phyloP scores from a whole-genome alignment of 257 asterid species.

The Capsicum rhomboideum region DNA sequence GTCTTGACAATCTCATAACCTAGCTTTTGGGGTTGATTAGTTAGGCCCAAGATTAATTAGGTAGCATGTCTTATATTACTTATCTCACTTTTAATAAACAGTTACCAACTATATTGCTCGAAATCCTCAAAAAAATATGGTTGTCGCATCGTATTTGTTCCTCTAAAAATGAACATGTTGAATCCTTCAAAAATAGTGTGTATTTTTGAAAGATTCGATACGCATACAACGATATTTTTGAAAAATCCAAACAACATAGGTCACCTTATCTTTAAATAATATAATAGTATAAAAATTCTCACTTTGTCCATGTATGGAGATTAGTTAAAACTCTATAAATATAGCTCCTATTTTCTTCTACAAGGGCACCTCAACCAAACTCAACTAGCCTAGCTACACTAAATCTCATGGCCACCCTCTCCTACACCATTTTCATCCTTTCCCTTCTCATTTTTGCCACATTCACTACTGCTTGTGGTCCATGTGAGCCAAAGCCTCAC shows the following conservation, averaged over 20 bases:
- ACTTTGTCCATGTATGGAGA: not conserved
- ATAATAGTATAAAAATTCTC: not conserved
- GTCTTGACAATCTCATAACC: not conserved
- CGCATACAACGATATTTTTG: fast-evolving
- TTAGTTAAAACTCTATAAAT: conserved; percentile 23
- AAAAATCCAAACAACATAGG: not conserved
- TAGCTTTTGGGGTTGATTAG: no score
- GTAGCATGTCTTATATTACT: not conserved
- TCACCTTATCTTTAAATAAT: not conserved
- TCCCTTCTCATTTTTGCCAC: conserved; percentile 37
- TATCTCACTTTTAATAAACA: not conserved
- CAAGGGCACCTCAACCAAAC: conserved; percentile 11
- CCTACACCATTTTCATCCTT: conserved; percentile 21
- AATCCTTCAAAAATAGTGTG: not conserved
- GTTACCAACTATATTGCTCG: not conserved
- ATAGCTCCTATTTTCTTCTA: conserved; percentile 6
- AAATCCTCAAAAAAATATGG: no score
- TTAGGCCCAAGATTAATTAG: no score
- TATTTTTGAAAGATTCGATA: not conserved
- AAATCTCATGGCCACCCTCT: conserved; percentile 31
- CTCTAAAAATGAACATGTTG: not conserved
- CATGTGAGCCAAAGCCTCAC: conserved; percentile 10
- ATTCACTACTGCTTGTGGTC: conserved; percentile 34
- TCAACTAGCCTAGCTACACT: not conserved
- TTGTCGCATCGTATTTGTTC: not conserved